Percentiles rank a stretch among this genome's conserved stretches.
phyloP scores from a whole-genome alignment of 2,329 filamentous ascomycete genomes.

The Aureobasidium melanogenum region DNA sequence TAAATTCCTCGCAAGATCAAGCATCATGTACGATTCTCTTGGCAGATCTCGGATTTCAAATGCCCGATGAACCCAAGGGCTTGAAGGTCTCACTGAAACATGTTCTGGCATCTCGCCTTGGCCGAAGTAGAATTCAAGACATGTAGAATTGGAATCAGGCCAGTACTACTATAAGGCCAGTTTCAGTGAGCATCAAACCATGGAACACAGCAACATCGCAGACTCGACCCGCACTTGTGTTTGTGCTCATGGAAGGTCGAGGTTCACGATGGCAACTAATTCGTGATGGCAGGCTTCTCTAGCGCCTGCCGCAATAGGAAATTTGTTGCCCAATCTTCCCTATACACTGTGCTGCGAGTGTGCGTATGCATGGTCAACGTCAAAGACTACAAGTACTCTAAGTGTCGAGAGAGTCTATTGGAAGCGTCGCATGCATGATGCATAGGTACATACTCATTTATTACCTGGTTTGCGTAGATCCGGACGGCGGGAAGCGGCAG shows the following conservation, averaged over 20 bases:
- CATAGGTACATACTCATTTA: background rate
- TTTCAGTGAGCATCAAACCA: background rate
- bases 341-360: background rate
- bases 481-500: background rate
- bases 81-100: background rate
- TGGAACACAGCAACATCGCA: background rate
- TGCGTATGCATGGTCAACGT: background rate
- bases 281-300: background rate
- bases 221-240: background rate
- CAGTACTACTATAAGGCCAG: background rate
- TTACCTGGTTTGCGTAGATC: background rate
- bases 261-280: background rate
- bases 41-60: background rate
- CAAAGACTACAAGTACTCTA: background rate
- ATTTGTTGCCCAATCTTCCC: background rate
- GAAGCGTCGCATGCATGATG: background rate
- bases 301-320: background rate
- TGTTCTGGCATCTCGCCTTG: background rate
- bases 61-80: background rate
- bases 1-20: background rate
- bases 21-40: background rate
- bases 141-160: background rate
- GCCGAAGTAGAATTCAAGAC: background rate
- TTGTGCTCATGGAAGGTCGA: background rate
- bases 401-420: constrained; percentile 4